Evolutionary conservation across 1,284 basidiomycete genomes (phyloP), one percentile per base, ranked within the genome.

Genomic region (Malassezia furfur): DNA sequence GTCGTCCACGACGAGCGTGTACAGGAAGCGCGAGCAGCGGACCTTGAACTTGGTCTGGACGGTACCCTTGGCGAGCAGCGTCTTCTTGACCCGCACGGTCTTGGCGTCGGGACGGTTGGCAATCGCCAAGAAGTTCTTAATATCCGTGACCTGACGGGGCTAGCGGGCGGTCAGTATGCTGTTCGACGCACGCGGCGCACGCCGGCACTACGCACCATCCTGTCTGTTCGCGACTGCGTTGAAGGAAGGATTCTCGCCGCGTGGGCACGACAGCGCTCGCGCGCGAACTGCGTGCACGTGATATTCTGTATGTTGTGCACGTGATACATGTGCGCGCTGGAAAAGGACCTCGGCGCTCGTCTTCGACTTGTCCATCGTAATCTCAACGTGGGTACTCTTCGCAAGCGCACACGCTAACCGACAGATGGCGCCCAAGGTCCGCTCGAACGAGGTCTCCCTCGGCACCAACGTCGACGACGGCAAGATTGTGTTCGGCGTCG

Each of bases 121-220:
- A 77, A 93, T 90, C 81, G 90, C 86, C 78, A 98, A 87, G 82
- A 98, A 96, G 78, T 89, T 82, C 83, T 98, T 98, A 82, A 98
- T 96, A 80, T 98, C 93, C 74, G 83, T 83, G 80, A 98, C 85
- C 84, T 96, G 88, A 81, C 94, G 89, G 63, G 93, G 91, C 93
- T 96, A 76, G 30, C 35, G 9, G n/a, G 22, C n/a, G 31, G 52
- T 48, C 19, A 54, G 52, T n/a, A 52, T 19, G 21, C 21, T 31
- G 12, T 19, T 14, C 34, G 21, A 11, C 12, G 30, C 15, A 15
- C 28, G 22, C 25, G 31, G 35, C 43, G 25, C 31, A 12, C 28
- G 30, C 40, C 25, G 21, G 14, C 10, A 11, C 17, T 21, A 52
- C 53, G n/a, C 35, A 54, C 53, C 53, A 54, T 54, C 40, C 47